These are phyloP conservation scores for Lipomyces kockii DNA, from an alignment of 805 yeast species.

Conservation along the genomic window DNA sequence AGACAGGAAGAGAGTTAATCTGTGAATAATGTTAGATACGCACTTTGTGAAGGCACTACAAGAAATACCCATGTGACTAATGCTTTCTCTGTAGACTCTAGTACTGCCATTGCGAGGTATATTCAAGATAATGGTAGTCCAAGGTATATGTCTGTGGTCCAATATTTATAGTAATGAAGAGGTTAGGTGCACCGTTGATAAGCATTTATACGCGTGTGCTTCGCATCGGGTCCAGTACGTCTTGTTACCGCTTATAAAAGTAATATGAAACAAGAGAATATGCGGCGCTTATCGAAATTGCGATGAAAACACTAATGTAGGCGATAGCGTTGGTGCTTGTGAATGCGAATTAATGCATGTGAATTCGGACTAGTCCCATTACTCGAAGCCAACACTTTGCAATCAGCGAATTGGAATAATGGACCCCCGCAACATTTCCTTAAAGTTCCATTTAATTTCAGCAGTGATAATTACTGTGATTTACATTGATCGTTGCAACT, in stretches of 20 bases:
- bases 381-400: too few species aligned
- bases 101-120: constrained; percentile 4
- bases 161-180: neutral
- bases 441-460: too few species aligned
- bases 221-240: neutral
- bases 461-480: too few species aligned
- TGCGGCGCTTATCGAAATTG: neutral
- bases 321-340: neutral
- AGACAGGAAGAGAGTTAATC: neutral
- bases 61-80: constrained; percentile 16
- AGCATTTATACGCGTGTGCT: neutral
- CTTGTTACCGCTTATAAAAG: neutral
- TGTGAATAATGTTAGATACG: neutral
- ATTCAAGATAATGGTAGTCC: neutral
- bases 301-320: neutral
- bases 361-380: neutral
- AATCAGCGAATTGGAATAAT: too few species aligned
- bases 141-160: neutral
- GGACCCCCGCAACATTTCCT: too few species aligned
- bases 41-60: neutral
- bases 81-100: constrained; percentile 5
- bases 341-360: neutral
- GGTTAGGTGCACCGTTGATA: neutral
- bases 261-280: neutral
- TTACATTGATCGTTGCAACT: too few species aligned